These are phyloP conservation scores for Ceratocystiopsis sp. DNA, from an alignment of 2,329 filamentous ascomycete genomes.

Conservation along the genomic window DNA sequence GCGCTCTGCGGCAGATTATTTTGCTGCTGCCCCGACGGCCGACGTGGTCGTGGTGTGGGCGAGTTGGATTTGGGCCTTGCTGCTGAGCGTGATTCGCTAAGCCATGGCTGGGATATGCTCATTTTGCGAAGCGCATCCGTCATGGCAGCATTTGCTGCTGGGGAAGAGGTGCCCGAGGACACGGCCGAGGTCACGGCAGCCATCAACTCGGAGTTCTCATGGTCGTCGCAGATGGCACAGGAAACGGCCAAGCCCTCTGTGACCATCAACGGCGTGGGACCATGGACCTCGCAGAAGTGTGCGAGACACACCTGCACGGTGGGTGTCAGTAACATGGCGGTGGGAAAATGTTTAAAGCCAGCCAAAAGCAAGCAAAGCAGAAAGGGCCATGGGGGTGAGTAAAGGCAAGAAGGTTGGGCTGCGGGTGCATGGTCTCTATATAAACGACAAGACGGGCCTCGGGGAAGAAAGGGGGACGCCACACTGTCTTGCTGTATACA, in stretches of 20 bases:
- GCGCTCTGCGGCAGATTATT: no score
- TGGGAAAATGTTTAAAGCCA: neutral
- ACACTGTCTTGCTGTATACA: neutral
- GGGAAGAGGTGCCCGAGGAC: conserved; percentile 12
- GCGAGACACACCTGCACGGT: conserved; percentile 47
- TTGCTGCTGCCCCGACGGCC: no score
- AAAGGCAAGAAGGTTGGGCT: no score
- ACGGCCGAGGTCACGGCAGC: conserved; percentile 19
- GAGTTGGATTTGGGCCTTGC: neutral
- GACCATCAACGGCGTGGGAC: conserved; percentile 52
- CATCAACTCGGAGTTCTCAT: conserved; percentile 18
- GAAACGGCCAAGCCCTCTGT: conserved; percentile 47
- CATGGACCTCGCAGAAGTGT: conserved; percentile 55
- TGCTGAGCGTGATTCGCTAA: no score
- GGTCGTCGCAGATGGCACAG: conserved; percentile 41
- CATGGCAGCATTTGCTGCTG: conserved; percentile 18
- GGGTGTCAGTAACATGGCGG: conserved; percentile 20
- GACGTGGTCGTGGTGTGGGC: neutral
- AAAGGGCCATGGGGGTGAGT: neutral
- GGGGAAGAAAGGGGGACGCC: neutral
- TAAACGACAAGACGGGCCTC: neutral
- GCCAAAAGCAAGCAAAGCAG: neutral
- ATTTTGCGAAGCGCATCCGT: conserved; percentile 31
- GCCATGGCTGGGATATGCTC: conserved; percentile 18
- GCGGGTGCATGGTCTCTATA: neutral